These are phyloP conservation scores for Fonsecaea monophora DNA, from an alignment of 2,329 filamentous ascomycete species.

Conservation along the genomic window DNA sequence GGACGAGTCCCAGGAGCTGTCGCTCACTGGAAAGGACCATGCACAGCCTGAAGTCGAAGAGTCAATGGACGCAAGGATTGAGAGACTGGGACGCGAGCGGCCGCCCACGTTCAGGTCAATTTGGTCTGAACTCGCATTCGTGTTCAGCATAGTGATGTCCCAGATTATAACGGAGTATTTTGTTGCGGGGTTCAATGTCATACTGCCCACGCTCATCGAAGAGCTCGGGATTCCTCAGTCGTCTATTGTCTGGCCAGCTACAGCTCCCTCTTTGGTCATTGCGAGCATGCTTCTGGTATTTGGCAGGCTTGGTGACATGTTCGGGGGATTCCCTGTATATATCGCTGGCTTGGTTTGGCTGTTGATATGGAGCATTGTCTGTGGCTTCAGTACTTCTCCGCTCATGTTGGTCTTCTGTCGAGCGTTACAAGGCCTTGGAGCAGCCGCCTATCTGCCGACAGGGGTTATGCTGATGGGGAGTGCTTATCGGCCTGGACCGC, in stretches of 20 bases:
- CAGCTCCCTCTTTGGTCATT: conserved; percentile 58
- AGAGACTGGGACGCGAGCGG: conserved; percentile 67
- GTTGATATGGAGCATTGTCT: conserved; percentile 70
- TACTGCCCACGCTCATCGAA: conserved; percentile 69
- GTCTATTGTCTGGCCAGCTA: conserved; percentile 63
- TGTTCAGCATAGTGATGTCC: conserved; percentile 66
- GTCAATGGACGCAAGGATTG: conserved; percentile 50
- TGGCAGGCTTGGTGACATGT: conserved; percentile 65
- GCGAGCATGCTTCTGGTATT: conserved; percentile 61
- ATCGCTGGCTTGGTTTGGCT: conserved; percentile 69
- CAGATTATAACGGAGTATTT: conserved; percentile 75
- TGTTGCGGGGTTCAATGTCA: conserved; percentile 74
- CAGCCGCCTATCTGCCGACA: conserved; percentile 73
- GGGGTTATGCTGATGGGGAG: conserved; percentile 71
- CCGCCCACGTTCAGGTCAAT: conserved; percentile 62
- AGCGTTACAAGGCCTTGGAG: conserved; percentile 75
- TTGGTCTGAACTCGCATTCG: conserved; percentile 67
- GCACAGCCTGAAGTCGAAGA: conserved; percentile 36
- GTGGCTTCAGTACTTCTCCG: conserved; percentile 71
- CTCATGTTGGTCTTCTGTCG: conserved; percentile 76
- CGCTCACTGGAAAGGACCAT: conserved; percentile 15
- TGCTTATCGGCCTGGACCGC: conserved; percentile 69
- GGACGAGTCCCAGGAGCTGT: background rate
- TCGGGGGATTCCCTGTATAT: conserved; percentile 68
- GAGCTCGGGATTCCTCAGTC: conserved; percentile 71